Evolutionary conservation across 1,284 basidiomycete species (phyloP), one percentile per base, ranked within the genome.

Genomic region (Fomes fomentarius): DNA sequence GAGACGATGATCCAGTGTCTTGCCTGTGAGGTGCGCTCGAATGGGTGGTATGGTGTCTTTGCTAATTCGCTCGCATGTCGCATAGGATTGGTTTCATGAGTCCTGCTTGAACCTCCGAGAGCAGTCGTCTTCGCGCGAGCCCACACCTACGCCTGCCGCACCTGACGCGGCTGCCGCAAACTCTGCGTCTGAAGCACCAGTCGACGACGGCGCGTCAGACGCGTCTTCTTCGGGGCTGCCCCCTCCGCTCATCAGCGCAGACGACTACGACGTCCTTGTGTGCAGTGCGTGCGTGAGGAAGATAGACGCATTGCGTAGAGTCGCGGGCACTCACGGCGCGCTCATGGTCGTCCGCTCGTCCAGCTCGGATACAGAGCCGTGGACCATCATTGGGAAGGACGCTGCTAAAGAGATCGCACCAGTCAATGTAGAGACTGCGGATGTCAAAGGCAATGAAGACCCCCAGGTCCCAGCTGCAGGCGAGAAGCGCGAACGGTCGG

Each of bases 1-100:
- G 90, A 93, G 73, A 88, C 89, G 3, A 93, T 93, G 90, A 85
- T 93, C 30, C 91, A 93, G 71, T 93, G 91, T 70, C 69, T 93
- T 52, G 75, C 83, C 25, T 93, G 90, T 71, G 91, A 93, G 79
- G 89, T 91, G 64, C 61, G 81, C 73, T 47, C 31, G 40, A 10
- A 46, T 39, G 58, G 54, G n/a, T n/a, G n/a, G n/a, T n/a, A n/a
- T n/a, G n/a, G n/a, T n/a, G n/a, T n/a, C 48, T 53, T 47, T 30
- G 42, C 47, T 47, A 28, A 46, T 39, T 24, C 51, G 21, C 56
- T 45, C 50, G 31, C 17, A 6, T 22, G 2, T 22, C 22, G 12
- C n/a, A 8, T 54, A 92, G 89, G 90, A 92, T 65, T 93, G 91
- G 90, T 92, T 86, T 67, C 90, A 93, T 63, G 90, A 93, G 72